Evolutionary conservation across 2,329 filamentous ascomycete species (phyloP), one percentile per base, ranked within the genome.

Genomic region (Alternaria brassicae): DNA sequence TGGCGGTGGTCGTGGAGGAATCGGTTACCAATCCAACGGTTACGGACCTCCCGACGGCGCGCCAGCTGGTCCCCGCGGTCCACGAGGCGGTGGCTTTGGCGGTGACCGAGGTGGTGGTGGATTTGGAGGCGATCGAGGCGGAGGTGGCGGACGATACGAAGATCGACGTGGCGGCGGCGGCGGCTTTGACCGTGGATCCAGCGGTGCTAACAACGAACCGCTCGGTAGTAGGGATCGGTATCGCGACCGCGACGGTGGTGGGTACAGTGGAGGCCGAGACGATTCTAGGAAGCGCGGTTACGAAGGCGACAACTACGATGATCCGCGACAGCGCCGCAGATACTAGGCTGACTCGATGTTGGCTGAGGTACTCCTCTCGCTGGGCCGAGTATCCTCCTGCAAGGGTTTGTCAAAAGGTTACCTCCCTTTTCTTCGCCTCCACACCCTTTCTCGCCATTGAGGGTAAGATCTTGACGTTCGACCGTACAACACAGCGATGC

Each of bases 191-290:
- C 71, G 72, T 68, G 80, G 82, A 66, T 79, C 84, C 60, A 89
- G 87, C 56, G 91, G 91, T 66, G 91, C 91, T 81, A 95, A 96
- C 80, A 90, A 90, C 79, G 92, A 96, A 77, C 92, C 91, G 62
- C 87, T 95, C 75, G 89, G 90, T 72, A 81, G 81, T 70, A 78
- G 83, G 62, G 82, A 86, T 63, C 81, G 85, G 52, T 80, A 81
- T 57, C 68, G 71, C 36, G 72, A 73, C 55, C 67, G 70, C 32
- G 72, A 73, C n/a, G 60, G 63, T 19, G 57, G 65, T 62, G 67
- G 64, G 34, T 60, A 63, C 53, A 61, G 65, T 30, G 63, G 62
- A 25, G 62, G 67, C 47, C 64, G 70, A 10, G 70, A 72, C 65
- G 82, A 83, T 60, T 80, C 82, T 47, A 68, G 78, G 17, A 78